These are phyloP conservation scores for Lithospermum erythrorhizon DNA, from an alignment of 257 asterid species.

Conservation along the genomic window DNA sequence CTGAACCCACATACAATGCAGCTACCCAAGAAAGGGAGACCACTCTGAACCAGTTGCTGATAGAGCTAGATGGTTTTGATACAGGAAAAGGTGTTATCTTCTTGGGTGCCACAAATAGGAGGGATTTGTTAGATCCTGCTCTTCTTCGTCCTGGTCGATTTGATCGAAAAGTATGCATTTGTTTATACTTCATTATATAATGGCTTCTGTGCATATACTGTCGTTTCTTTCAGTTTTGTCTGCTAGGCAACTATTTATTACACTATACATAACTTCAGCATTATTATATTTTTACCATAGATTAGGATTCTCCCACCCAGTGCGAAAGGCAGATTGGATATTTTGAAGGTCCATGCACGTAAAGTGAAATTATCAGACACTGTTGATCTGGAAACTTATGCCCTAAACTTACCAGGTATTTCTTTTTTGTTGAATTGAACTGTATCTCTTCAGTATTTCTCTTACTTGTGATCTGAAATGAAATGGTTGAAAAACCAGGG, in stretches of 20 bases:
- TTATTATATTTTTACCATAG: conserved; percentile 23
- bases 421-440: neutral
- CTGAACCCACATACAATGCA: conserved; percentile 52
- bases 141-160: conserved; percentile 99
- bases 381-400: conserved; percentile 73
- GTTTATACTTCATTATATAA: conserved; percentile 1
- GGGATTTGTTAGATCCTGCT: conserved; percentile 95
- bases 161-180: conserved; percentile 83
- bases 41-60: conserved; percentile 90
- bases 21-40: conserved; percentile 97
- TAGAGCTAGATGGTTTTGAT: conserved; percentile 95
- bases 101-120: conserved; percentile 94
- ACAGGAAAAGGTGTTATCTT: conserved; percentile 98
- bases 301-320: conserved; percentile 86
- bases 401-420: conserved; percentile 82
- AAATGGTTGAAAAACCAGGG: conserved; percentile 32
- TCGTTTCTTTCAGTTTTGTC: conserved; percentile 1
- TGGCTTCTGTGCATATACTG: neutral
- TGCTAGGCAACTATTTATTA: neutral
- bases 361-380: conserved; percentile 73
- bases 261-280: conserved; percentile 2
- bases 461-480: neutral
- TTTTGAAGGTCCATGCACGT: conserved; percentile 83
- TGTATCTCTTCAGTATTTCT: neutral
- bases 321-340: conserved; percentile 89